Evolutionary conservation across 345 rosid species (phyloP).

Genomic region (Kandelia obovata): DNA sequence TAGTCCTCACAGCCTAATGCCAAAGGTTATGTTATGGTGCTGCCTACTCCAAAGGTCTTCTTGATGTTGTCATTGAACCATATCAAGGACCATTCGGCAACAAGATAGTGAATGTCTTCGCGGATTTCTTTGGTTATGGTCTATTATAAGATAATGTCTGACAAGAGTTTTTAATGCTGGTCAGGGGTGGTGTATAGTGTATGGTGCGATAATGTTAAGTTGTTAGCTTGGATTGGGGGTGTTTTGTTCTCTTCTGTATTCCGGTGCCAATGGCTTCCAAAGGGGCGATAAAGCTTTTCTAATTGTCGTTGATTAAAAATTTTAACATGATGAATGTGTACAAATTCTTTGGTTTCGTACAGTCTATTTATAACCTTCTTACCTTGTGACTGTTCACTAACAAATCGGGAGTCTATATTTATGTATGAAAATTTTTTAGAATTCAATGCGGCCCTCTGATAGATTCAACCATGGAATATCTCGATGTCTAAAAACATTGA

Average conservation of each 20-base stretch:
- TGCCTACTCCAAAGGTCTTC: conserved; percentile 21
- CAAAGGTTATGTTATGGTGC: conserved; percentile 13
- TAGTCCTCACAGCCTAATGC: conserved; percentile 64
- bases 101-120: conserved; percentile 6
- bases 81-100: conserved; percentile 14
- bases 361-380: neutral
- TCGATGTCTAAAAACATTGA: too few species aligned
- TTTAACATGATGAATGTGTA: conserved; percentile 2
- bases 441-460: too few species aligned
- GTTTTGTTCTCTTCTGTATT: conserved; percentile 5
- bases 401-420: too few species aligned
- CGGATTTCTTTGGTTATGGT: conserved; percentile 9
- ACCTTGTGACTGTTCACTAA: too few species aligned
- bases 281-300: conserved; percentile 17
- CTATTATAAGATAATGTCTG: conserved; percentile 8
- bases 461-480: too few species aligned
- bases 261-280: conserved; percentile 12
- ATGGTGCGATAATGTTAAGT: conserved; percentile 2
- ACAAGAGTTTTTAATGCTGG: conserved; percentile 15
- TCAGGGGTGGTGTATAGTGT: conserved; percentile 22
- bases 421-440: too few species aligned
- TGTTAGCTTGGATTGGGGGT: conserved; percentile 7
- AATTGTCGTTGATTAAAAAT: neutral
- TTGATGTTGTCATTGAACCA: neutral
- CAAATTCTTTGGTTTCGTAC: conserved; percentile 22